Base-by-base conservation (phyloP, 1,284 basidiomycete genomes). In the Ganoderma meredithae region DNA sequence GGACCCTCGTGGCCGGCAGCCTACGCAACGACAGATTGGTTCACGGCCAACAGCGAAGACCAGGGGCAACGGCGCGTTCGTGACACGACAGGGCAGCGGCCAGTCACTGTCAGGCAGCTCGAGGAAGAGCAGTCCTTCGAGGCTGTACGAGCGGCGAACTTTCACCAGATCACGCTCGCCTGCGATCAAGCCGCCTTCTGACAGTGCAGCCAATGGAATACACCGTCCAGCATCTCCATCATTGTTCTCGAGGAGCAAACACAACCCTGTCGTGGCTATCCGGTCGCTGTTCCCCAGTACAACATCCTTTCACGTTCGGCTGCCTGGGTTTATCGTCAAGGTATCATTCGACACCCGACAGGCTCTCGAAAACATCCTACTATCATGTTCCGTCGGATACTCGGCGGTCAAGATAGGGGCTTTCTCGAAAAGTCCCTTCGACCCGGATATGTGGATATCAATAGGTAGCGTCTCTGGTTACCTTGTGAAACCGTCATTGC, bases 121-220 rank as follows among this genome's bases (percentile, higher is more conserved):
- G 40, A 67, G 71, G 65, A 66, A 71, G 47, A 73, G 68, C 63
- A 76, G 75, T 60, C 72, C 76, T 41, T 65, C 71, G 40, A 69
- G 71, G 64, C 49, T 72, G 27, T 64, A 75, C 65, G 68, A 77
- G 70, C 73, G 76, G 49, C 59, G 69, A n/a, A 71, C 77, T 0
- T 90, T 90, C 74, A 88, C 88, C 44, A 86, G 88, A 22, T 88
- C 88, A 2, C 84, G 86, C 17, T 90, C 88, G 0, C 88, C 88
- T 60, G 83, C 80, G 9, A 73, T 83, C 15, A 80, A 79, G 12
- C 74, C 76, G 27, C 70, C 79, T 66, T 56, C 69, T 60, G 77
- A 78, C 3, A 43, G 58, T 8, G 22, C 25, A 40, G 68, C 75
- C 6, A 83, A 81, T 62, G 75, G 78, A 10, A 70, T 70, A 19